A percentile compares a stretch with the other conserved stretches of the same genome.
These are phyloP conservation scores for Cymbopogon flexuosus DNA, from an alignment of 202 grass and related monocot species.

Conservation along the genomic window DNA sequence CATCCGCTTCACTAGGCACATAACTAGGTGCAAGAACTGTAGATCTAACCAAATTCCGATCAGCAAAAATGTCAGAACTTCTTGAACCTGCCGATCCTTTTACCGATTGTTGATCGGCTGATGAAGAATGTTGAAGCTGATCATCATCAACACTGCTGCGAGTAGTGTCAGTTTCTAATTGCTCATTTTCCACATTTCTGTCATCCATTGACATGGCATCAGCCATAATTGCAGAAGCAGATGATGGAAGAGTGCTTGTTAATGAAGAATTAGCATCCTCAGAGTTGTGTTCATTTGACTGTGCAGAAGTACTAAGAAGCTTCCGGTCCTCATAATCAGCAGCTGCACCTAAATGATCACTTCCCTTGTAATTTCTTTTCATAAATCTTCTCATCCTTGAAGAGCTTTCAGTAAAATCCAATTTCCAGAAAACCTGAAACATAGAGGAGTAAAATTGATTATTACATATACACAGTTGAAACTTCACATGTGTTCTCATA, in stretches of 20 bases:
- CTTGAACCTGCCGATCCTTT: slow-evolving; percentile 58
- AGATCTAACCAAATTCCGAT: slow-evolving; percentile 74
- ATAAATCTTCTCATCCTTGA: slow-evolving; percentile 98
- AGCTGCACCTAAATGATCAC: slow-evolving; percentile 90
- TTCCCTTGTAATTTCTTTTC: slow-evolving; percentile 92
- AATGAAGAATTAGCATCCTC: slow-evolving; percentile 51
- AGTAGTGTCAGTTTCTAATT: slow-evolving; percentile 55
- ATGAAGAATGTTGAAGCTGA: slow-evolving; percentile 47
- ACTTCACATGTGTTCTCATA: slow-evolving; percentile 7
- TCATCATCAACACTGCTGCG: slow-evolving; percentile 41
- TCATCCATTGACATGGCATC: slow-evolving; percentile 84
- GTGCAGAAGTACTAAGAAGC: slow-evolving; percentile 44
- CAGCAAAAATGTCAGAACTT: slow-evolving; percentile 54
- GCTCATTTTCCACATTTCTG: slow-evolving; percentile 75
- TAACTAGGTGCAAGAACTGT: slow-evolving; percentile 69
- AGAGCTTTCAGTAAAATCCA: slow-evolving; percentile 92
- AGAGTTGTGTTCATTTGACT: slow-evolving; percentile 38
- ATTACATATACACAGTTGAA: slow-evolving; percentile 23
- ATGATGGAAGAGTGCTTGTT: slow-evolving; percentile 54
- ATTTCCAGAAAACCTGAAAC: slow-evolving; percentile 87
- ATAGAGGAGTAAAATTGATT: slow-evolving; percentile 24
- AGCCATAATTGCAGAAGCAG: slow-evolving; percentile 67
- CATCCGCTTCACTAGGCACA: slow-evolving; percentile 77
- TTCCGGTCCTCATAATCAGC: slow-evolving; percentile 79
- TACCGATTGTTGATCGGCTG: slow-evolving; percentile 44